phyloP scores from a whole-genome alignment of 805 yeast genomes.

The Teunomyces aglyptinius region DNA sequence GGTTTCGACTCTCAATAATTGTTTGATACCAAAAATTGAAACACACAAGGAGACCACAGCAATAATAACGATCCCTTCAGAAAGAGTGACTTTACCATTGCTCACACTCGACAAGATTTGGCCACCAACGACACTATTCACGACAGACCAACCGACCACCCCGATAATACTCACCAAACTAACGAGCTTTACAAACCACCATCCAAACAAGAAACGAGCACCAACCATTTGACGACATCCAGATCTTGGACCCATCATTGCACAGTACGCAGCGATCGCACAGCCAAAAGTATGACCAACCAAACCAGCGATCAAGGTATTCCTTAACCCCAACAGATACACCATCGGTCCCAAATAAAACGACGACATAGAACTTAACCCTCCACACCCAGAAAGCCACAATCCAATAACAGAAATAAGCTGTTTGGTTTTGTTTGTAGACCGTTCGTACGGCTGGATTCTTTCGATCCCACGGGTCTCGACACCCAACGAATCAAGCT shows the following conservation, averaged over 20 bases:
- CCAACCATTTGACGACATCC: conserved; percentile 89
- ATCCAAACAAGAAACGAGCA: conserved; percentile 77
- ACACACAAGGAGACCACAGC: conserved; percentile 61
- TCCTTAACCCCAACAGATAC: conserved; percentile 65
- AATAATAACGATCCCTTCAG: conserved; percentile 73
- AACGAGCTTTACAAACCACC: conserved; percentile 78
- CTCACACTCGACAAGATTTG: conserved; percentile 70
- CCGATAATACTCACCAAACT: conserved; percentile 72
- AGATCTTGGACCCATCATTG: conserved; percentile 86
- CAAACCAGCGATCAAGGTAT: conserved; percentile 61
- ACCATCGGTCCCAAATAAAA: conserved; percentile 73
- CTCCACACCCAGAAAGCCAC: conserved; percentile 86
- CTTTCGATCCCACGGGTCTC: conserved; percentile 82
- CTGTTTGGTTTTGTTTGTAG: conserved; percentile 31
- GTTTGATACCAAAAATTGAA: conserved; percentile 76
- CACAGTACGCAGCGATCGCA: conserved; percentile 74
- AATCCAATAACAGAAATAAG: conserved; percentile 58
- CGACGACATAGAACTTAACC: conserved; percentile 86
- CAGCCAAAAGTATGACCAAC: conserved; percentile 69
- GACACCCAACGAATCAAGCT: conserved; percentile 54
- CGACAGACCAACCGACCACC: conserved; percentile 90
- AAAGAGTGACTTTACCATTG: conserved; percentile 62
- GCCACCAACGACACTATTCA: conserved; percentile 87
- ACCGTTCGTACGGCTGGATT: conserved; percentile 63
- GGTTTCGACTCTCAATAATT: conserved; percentile 66